These are phyloP conservation scores for Mycena indigotica DNA, from an alignment of 768 basidiomycete genomes.

Conservation along the genomic window DNA sequence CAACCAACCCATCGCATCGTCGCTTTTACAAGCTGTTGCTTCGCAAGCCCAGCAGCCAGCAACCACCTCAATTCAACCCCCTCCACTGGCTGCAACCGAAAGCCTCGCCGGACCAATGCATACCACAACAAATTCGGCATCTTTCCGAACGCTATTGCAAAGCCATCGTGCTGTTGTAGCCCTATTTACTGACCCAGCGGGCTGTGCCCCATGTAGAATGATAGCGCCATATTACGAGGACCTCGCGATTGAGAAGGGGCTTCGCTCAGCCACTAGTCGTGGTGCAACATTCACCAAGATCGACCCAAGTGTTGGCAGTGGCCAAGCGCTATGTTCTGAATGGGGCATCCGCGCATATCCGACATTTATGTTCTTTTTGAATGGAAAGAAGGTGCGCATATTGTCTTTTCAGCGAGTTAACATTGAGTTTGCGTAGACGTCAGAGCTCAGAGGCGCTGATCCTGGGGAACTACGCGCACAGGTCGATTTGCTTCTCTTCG, in stretches of 20 bases:
- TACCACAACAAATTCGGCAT: constrained; percentile 71
- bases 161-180: constrained; percentile 74
- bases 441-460: constrained; percentile 75
- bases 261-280: constrained; percentile 35
- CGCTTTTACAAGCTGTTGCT: constrained; percentile 60
- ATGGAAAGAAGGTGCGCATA: constrained; percentile 63
- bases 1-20: constrained; percentile 52
- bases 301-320: constrained; percentile 74
- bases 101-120: constrained; percentile 67
- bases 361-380: constrained; percentile 85
- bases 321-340: constrained; percentile 57
- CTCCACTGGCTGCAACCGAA: constrained; percentile 41
- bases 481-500: constrained; percentile 71
- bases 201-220: constrained; percentile 78
- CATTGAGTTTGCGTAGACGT: constrained; percentile 41
- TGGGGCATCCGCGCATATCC: constrained; percentile 79
- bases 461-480: constrained; percentile 69
- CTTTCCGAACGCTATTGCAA: constrained; percentile 65
- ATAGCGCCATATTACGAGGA: constrained; percentile 84
- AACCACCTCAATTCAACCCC: constrained; percentile 20
- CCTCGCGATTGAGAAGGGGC: constrained; percentile 65
- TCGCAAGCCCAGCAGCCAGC: constrained; percentile 45
- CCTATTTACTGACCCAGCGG: constrained; percentile 75
- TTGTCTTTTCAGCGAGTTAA: neutral
- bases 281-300: constrained; percentile 82